These are phyloP conservation scores for Phytophthora tentaculata DNA, from an alignment of 352 stramenopile species.

Conservation along the genomic window DNA sequence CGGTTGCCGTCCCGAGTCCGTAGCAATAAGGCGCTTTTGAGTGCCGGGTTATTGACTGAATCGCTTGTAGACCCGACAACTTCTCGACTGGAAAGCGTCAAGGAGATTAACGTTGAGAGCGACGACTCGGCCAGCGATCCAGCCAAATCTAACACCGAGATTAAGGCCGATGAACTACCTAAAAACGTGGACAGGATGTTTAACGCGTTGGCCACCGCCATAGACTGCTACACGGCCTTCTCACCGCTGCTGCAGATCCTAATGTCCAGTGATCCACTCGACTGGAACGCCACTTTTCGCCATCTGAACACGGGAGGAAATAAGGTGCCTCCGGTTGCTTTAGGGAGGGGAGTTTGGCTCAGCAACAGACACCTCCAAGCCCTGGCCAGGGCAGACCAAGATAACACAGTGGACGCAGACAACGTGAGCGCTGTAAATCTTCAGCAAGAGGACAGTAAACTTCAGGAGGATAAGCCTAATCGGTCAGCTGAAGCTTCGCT, in stretches of 20 bases:
- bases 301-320: neutral
- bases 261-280: constrained; percentile 37
- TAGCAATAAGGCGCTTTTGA: neutral
- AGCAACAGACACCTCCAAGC: constrained; percentile 19
- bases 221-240: constrained; percentile 52
- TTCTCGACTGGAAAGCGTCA: constrained; percentile 1
- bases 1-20: neutral
- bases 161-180: constrained; percentile 15
- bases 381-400: neutral
- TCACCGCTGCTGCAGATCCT: constrained; percentile 47
- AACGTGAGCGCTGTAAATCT: constrained; percentile 1
- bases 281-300: constrained; percentile 39
- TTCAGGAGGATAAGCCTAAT: neutral
- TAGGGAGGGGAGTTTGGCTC: constrained; percentile 15
- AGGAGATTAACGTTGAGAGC: constrained; percentile 10
- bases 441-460: neutral
- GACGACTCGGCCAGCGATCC: neutral
- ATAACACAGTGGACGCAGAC: neutral
- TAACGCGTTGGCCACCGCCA: constrained; percentile 27
- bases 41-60: neutral
- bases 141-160: neutral
- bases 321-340: neutral
- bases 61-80: neutral
- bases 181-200: constrained; percentile 35
- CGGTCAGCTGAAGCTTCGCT: constrained; percentile 5